Base-by-base conservation (phyloP, 371 early-diverging fungal genomes). In the Haplosporangium sp. region DNA sequence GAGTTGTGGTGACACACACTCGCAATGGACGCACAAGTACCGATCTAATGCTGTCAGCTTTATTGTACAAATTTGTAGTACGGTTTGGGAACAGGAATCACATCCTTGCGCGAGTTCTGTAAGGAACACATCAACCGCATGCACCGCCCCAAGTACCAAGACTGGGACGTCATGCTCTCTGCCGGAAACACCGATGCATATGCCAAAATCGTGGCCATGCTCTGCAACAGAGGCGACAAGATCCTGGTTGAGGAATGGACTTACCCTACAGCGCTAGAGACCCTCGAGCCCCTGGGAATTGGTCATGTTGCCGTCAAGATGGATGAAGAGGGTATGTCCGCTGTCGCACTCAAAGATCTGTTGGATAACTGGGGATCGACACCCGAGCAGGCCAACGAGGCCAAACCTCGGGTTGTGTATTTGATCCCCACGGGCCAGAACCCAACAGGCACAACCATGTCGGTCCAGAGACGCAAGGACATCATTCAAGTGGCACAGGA, bases 231-330 rank as follows among this genome's bases (percentile, higher is more conserved):
- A 38, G 92, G 90, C 10, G 92, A 92, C 62, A 71, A 81, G 52
- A 64, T 94, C 38, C 70, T 94, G 54, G 85, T 93, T 40, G 94
- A 93, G 62, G 83, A 89, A 20, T 94, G 94, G 83, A 87, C 92
- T 29, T 95, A 95, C 61, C 92, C 92, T 41, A 89, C 93, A 16
- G 85, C 86, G 12, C 80, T 95, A 6, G 91, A 93, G 23, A 91
- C 88, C 21, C 74, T 94, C 40, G 79, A 81, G 7, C 92, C 92
- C 14, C 72, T 90, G 59, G 90, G 89, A 36, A 65, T 86, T 38
- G 76, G 80, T 37, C 81, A 91, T 62, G 81, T 84, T 14, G 68
- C 80, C 1, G 83, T 90, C 7, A 42, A 56, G 37, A 88, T 89
- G 80, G 90, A 91, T 68, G 69, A 74, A 6, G 83, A 89, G 38